Conservation (phyloP, 345 rosid genomes). For the Salix exigua region DNA sequence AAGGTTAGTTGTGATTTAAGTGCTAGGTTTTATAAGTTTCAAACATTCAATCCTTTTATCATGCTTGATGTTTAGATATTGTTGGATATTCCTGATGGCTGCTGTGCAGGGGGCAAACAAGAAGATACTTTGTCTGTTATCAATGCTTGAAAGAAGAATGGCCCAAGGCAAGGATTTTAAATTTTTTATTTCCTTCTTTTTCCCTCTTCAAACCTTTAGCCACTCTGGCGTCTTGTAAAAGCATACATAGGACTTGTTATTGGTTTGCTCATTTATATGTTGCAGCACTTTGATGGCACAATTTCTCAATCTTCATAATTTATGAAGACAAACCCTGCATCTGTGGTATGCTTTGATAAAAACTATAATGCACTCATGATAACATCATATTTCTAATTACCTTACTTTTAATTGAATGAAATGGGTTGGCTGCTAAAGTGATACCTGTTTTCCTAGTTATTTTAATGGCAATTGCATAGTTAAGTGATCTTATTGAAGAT, state of each 20-base stretch:
- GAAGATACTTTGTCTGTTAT: slow-evolving; percentile 59
- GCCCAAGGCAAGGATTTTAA: slow-evolving; percentile 53
- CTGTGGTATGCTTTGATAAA: no score
- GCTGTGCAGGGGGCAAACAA: slow-evolving; percentile 56
- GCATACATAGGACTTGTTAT: not conserved
- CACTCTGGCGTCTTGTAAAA: not conserved
- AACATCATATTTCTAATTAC: no score
- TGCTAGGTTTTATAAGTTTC: not conserved
- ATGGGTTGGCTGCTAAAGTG: no score
- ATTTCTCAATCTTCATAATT: no score
- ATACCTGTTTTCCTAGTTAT: no score
- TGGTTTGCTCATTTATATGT: not conserved
- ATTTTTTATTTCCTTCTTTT: not conserved
- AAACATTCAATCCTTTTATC: not conserved
- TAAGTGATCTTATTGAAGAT: no score
- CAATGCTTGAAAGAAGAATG: slow-evolving; percentile 75
- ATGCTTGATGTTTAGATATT: not conserved
- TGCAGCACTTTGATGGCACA: not conserved
- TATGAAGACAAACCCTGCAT: no score
- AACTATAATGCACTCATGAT: no score
- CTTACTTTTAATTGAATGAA: no score
- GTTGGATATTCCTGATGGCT: slow-evolving; percentile 5
- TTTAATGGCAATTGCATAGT: no score
- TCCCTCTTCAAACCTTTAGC: not conserved
- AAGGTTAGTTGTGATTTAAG: slow-evolving; percentile 36